Conservation (phyloP, 169 alveolate species). For the Hepatocystis sp. region DNA sequence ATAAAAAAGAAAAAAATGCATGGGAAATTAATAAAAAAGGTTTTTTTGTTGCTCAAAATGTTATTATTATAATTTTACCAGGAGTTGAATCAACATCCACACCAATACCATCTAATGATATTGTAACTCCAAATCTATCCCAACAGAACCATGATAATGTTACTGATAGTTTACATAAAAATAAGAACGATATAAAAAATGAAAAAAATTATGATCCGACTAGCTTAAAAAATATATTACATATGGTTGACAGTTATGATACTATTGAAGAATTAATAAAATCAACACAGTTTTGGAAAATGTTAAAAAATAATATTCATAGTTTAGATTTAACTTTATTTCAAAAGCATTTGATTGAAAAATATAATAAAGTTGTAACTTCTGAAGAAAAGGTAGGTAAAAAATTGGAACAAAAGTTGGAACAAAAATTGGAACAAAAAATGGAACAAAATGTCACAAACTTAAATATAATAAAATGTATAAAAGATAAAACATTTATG, state of each 20-base stretch:
- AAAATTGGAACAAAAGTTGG: no score
- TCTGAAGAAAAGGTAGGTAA: conserved; percentile 18
- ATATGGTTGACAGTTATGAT: conserved; percentile 29
- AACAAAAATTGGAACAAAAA: no score
- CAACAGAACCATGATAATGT: neutral
- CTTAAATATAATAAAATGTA: conserved; percentile 13
- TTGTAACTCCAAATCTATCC: neutral
- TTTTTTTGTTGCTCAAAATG: conserved; percentile 35
- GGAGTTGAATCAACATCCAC: conserved; percentile 25
- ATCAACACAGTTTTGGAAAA: conserved; percentile 24
- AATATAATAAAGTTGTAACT: conserved; percentile 11
- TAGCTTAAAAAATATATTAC: conserved; percentile 10
- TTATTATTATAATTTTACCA: conserved; percentile 37
- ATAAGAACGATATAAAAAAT: neutral
- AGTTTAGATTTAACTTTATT: conserved; percentile 7
- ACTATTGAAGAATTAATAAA: conserved; percentile 31
- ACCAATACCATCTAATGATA: neutral
- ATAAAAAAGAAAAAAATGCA: conserved; percentile 8
- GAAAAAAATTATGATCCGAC: neutral
- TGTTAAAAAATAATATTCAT: conserved; percentile 19
- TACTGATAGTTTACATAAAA: neutral
- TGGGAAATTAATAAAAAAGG: conserved; percentile 65
- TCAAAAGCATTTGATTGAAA: conserved; percentile 34
- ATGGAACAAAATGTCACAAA: conserved; percentile 10
- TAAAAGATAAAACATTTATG: conserved; percentile 22